Conservation (phyloP, 345 rosid species). For the Sisymbrium altissimum region DNA sequence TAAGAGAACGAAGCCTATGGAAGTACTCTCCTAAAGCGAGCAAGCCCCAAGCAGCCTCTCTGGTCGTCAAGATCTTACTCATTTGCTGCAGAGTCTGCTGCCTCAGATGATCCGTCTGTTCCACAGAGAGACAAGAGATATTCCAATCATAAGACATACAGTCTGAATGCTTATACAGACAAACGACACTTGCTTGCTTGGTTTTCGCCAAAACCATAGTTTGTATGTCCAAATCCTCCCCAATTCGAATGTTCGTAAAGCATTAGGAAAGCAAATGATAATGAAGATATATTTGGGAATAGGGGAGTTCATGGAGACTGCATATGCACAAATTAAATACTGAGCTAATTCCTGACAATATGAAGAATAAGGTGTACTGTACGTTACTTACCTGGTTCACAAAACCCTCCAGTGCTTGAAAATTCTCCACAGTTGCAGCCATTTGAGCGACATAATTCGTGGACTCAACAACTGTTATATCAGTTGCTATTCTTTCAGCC, state of each 20-base stretch:
- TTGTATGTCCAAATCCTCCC: not conserved
- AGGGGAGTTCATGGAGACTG: not conserved
- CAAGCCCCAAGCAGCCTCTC: slow-evolving; percentile 75
- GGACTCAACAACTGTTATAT: slow-evolving; percentile 26
- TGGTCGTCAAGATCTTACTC: slow-evolving; percentile 12
- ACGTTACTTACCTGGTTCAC: slow-evolving; percentile 58
- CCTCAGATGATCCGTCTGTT: slow-evolving; percentile 86
- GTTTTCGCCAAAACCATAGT: not conserved
- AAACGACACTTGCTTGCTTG: not conserved
- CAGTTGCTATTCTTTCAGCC: slow-evolving; percentile 44
- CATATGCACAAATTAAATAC: not conserved
- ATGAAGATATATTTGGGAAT: not conserved
- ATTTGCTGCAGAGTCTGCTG: slow-evolving; percentile 44
- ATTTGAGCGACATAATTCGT: slow-evolving; percentile 40
- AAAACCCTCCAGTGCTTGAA: slow-evolving; percentile 69
- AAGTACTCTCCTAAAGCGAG: slow-evolving; percentile 38
- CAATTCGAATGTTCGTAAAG: not conserved
- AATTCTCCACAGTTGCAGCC: slow-evolving; percentile 52
- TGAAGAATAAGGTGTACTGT: not conserved
- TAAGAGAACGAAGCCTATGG: slow-evolving; percentile 57
- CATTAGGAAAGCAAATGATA: no score
- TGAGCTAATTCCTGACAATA: no score
- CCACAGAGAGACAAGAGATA: not conserved
- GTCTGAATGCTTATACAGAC: not conserved
- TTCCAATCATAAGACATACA: not conserved